Percentiles rank a stretch among this genome's conserved stretches.
phyloP scores from a whole-genome alignment of 306 rosid species.

The Ormosia emarginata region DNA sequence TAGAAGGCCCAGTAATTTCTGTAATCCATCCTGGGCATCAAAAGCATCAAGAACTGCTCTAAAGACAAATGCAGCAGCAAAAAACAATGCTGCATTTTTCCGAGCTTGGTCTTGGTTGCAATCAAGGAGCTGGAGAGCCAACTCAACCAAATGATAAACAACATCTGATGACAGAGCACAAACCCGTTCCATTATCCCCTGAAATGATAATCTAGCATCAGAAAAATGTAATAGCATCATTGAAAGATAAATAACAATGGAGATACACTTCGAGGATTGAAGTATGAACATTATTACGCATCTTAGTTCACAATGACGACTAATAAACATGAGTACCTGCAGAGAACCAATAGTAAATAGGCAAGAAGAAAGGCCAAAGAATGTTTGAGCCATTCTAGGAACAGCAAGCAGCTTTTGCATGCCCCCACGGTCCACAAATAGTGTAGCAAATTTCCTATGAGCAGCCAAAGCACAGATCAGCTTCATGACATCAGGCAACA shows the following conservation, averaged over 20 bases:
- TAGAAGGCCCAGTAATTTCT: slow-evolving; percentile 70
- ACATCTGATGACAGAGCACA: slow-evolving; percentile 93
- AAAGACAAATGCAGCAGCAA: slow-evolving; percentile 92
- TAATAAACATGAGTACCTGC: slow-evolving; percentile 55
- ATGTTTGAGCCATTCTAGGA: slow-evolving; percentile 82
- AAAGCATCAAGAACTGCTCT: slow-evolving; percentile 97
- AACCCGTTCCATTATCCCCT: slow-evolving; percentile 97
- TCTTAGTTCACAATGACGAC: not conserved
- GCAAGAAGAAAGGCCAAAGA: slow-evolving; percentile 89
- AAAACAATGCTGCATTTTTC: slow-evolving; percentile 88
- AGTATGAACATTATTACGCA: not conserved
- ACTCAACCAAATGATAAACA: slow-evolving; percentile 73
- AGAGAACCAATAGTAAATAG: slow-evolving; percentile 89
- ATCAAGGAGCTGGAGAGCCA: slow-evolving; percentile 88
- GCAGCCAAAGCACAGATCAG: slow-evolving; percentile 96
- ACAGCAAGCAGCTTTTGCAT: slow-evolving; percentile 91
- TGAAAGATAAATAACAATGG: not conserved
- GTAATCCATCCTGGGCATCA: slow-evolving; percentile 88
- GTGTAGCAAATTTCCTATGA: slow-evolving; percentile 91
- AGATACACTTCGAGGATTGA: not conserved
- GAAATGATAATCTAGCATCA: slow-evolving; percentile 19
- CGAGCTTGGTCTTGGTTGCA: slow-evolving; percentile 93
- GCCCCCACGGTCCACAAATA: slow-evolving; percentile 97
- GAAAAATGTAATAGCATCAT: not conserved
- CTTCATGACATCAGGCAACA: slow-evolving; percentile 94